Evolutionary conservation across 148 eudicot species (phyloP).

Genomic region (Silene latifolia): DNA sequence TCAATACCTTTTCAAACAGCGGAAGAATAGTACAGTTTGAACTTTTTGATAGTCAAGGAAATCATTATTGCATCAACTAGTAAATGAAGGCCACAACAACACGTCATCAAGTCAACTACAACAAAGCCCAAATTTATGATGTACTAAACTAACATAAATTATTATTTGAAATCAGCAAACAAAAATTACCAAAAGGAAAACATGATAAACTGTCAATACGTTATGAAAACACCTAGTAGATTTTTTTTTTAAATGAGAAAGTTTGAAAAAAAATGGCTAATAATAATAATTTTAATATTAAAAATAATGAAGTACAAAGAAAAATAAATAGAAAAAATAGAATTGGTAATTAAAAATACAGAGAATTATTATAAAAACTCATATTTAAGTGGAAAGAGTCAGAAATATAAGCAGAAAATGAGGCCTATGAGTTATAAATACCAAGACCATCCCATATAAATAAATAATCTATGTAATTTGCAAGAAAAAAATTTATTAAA

Average conservation of each 20-base stretch:
- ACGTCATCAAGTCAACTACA: neutral
- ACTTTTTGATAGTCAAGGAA: conserved; percentile 51
- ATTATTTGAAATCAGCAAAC: neutral
- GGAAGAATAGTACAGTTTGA: conserved; percentile 89
- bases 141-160: neutral
- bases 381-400: neutral
- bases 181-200: neutral
- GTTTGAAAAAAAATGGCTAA: neutral
- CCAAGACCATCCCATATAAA: neutral
- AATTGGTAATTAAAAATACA: neutral
- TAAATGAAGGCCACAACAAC: neutral
- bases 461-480: neutral
- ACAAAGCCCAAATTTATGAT: neutral
- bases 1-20: conserved; percentile 89
- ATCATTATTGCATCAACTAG: conserved; percentile 3
- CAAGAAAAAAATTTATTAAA: neutral
- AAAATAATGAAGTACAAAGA: neutral
- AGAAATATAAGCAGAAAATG: neutral
- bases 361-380: no score
- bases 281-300: no score
- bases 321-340: neutral
- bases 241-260: no score
- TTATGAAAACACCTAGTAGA: neutral
- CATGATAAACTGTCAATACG: neutral
- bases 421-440: neutral